Conservation (phyloP, 116 monocot species). For the Trichopus zeylanicus region DNA sequence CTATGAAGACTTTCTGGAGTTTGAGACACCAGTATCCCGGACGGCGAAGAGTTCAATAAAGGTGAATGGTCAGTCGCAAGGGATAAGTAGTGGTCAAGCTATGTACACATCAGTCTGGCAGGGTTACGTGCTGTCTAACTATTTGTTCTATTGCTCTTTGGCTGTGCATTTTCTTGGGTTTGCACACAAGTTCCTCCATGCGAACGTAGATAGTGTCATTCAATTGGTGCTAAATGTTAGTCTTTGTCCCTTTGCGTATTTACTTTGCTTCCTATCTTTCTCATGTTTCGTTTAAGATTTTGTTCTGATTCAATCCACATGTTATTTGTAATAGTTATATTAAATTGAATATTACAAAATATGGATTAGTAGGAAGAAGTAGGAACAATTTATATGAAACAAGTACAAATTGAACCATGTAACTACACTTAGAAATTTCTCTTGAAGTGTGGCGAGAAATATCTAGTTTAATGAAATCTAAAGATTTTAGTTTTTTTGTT, state of each 20-base stretch:
- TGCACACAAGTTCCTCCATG: constrained; percentile 87
- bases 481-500: no score
- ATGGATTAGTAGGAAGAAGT: no score
- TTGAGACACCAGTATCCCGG: constrained; percentile 20
- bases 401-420: no score
- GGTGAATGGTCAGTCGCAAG: constrained; percentile 10
- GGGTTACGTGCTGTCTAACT: constrained; percentile 66
- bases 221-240: constrained; percentile 75
- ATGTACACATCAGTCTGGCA: constrained; percentile 47
- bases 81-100: background rate
- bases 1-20: constrained; percentile 44
- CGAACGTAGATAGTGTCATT: constrained; percentile 47
- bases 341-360: no score
- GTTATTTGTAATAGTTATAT: no score
- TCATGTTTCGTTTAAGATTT: background rate
- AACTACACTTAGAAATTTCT: no score
- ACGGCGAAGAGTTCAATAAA: background rate
- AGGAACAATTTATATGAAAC: no score
- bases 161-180: constrained; percentile 94
- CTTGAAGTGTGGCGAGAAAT: no score
- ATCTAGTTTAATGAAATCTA: no score
- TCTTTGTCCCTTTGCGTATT: background rate
- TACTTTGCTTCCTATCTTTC: background rate
- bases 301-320: no score
- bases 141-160: constrained; percentile 80